A percentile compares a stretch with the other conserved stretches of the same genome.
Evolutionary conservation across 495 filamentous ascomycete genomes (phyloP).

Genomic region (Xylaria palmicola): DNA sequence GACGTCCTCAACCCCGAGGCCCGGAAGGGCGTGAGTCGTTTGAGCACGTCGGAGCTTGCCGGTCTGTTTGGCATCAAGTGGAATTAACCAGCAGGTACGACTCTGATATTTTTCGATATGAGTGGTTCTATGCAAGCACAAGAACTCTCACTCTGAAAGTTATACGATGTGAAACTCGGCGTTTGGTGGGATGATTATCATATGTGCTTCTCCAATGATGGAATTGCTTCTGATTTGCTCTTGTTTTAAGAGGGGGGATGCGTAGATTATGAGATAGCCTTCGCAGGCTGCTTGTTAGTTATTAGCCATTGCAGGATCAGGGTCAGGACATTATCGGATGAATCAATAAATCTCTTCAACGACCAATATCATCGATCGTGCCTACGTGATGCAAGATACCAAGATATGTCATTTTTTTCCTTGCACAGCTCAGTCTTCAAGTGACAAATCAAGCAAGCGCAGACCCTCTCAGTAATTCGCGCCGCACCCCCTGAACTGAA

Average conservation of each 20-base stretch:
- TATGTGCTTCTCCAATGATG: not conserved
- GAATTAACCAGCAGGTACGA: not conserved
- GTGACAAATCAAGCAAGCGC: not conserved
- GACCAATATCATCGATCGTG: not conserved
- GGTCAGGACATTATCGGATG: not conserved
- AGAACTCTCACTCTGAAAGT: not conserved
- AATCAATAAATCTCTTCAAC: not conserved
- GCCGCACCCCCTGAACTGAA: not conserved
- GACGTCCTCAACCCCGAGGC: conserved; percentile 81
- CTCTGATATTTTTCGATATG: not conserved
- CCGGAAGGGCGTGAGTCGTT: conserved; percentile 58
- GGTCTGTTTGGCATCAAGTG: conserved; percentile 62
- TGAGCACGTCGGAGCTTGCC: conserved; percentile 63
- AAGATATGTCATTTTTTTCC: too few relatives aligned
- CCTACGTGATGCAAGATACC: not conserved
- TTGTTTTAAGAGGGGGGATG: too few relatives aligned
- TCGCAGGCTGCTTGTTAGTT: not conserved
- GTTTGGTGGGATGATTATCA: not conserved
- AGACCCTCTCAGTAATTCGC: not conserved
- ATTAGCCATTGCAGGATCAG: not conserved
- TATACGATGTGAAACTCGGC: not conserved
- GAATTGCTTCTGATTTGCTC: not conserved
- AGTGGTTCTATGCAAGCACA: not conserved
- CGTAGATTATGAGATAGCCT: not conserved
- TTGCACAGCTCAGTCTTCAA: not conserved